Base-by-base conservation (phyloP, 768 basidiomycete genomes). In the Lactarius evosmus region DNA sequence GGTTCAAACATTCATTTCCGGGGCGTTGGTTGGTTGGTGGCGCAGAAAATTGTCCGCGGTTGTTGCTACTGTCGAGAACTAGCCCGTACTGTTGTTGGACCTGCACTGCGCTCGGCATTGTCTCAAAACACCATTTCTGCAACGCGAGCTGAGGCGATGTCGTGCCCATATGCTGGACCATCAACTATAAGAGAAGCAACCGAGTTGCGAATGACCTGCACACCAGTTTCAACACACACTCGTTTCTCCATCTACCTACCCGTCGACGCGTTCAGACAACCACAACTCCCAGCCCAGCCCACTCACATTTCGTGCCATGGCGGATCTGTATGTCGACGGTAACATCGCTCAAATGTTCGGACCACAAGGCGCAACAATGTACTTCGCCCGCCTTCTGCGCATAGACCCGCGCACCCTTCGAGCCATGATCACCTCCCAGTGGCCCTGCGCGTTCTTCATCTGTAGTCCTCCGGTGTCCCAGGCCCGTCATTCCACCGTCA, bases 321-420 rank as follows among this genome's bases (percentile, higher is more conserved):
- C 54, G 51, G 57, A 63, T 30, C 19, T 63, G 9, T 32, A n/a
- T 11, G 8, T 63, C 7, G 57, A 63, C 22, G 44, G 62, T 8
- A 51, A 49, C 8, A 44, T 63, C 52, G 51, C 62, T 12, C 57
- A 59, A 5, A 63, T 58, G 40, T 53, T 63, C 34, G 32, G 33
- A 1, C 62, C 62, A 12, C 17, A 36, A 40, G 27, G 27, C n/a
- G 57, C 46, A 2, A 29, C 8, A 27, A 2, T 0, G 2, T 63
- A 63, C 22, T 59, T 63, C 6, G 2, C 52, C 7, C 62, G 62
- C 7, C 57, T 63, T 22, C 17, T 63, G 6, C 34, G 49, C 0
- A 22, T 44, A 2, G 33, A 58, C n/a, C 32, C 41, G 12, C 40
- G 33, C 2, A 16, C 27, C 9, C 51, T 63, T 3, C 62, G 6